Evolutionary conservation across 2,329 filamentous ascomycete genomes (phyloP), one percentile per base, ranked within the genome.

Genomic region (Ceratocystis huliohia): DNA sequence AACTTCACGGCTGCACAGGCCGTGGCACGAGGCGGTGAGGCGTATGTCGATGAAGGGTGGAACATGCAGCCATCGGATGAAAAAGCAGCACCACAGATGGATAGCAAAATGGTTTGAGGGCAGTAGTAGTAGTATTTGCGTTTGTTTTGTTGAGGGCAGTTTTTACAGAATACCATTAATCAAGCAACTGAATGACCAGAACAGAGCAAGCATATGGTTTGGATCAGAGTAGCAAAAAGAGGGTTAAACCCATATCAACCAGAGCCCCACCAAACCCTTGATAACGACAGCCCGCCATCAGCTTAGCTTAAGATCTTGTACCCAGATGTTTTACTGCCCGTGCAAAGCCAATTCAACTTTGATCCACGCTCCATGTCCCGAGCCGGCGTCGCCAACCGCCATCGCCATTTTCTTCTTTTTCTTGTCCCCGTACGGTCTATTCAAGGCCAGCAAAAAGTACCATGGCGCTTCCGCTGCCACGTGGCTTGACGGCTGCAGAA

Each of bases 401-500:
- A 48, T 37, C 8, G 33, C 33, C 4, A 48, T 30, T 45, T 63
- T 63, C 10, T 5, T 25, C 41, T n/a, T 20, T 15, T 33, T 53
- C 10, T 22, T 45, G 17, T 25, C 33, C 20, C 8, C 57, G 20
- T 15, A 17, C 25, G 28, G 1, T 28, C 3, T 28, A n/a, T 20
- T 5, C 37, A 8, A 8, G n/a, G n/a, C 7, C 10, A n/a, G 15
- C 30, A n/a, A 56, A 8, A 45, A 65, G 17, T 56, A 59, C 30
- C 41, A 82, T 83, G 81, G 81, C 81, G 41, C 74, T 81, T 63
- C 79, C 80, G 37, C 74, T 82, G 15, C 79, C 67, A 30, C 72
- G 75, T 64, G 81, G 78, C 75, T 82, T 96, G 57, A 88, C 89
- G 71, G 91, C 94, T 68, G 81, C 89, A 70, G 94, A 99, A 78